Base-by-base conservation (phyloP, 352 stramenopile genomes). In the Phytophthora pseudosyringae region DNA sequence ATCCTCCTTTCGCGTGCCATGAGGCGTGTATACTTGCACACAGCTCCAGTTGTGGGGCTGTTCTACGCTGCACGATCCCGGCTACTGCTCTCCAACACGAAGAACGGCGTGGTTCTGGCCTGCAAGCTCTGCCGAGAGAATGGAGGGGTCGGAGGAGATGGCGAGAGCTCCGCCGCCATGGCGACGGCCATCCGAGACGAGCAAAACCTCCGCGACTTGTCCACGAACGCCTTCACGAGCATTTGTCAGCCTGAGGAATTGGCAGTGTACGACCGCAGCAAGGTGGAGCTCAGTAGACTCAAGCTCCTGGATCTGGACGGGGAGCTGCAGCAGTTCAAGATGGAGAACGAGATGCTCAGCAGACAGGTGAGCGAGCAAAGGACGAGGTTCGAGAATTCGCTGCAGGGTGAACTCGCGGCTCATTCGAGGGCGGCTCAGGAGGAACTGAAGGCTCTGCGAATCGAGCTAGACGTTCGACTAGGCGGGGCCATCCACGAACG, bases 271-370 rank as follows among this genome's bases (percentile, higher is more conserved):
- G 81, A 89, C 45, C 78, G 79, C 25, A 89, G 59, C 50, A 73
- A 73, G 10, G 69, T 90, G 3, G 78, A 89, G 31, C 52, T 90
- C 11, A 67, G 64, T 11, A 73, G 78, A 15, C 59, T 93, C 0
- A 81, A 76, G 44, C 31, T 78, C 8, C 76, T 91, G 60, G 82
- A 93, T 18, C 31, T 91, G 10, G 84, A 91, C 18, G 69, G 64
- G 2, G 84, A 93, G 16, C 46, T 88, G 41, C 77, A 89, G 56
- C 84, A 93, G 41, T 63, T 89, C 18, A 87, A 83, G 33, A 70
- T 90, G 8, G 82, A 91, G 52, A 91, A 90, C 40, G 84, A 93
- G 21, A 79, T 91, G 67, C 59, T 91, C 4, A 73, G 29, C 18
- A 77, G 86, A 16, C 80, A 90, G 31, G 53, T 73, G 3, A 46